Base-by-base conservation (phyloP, 352 stramenopile genomes). In the Porosira glacialis region DNA sequence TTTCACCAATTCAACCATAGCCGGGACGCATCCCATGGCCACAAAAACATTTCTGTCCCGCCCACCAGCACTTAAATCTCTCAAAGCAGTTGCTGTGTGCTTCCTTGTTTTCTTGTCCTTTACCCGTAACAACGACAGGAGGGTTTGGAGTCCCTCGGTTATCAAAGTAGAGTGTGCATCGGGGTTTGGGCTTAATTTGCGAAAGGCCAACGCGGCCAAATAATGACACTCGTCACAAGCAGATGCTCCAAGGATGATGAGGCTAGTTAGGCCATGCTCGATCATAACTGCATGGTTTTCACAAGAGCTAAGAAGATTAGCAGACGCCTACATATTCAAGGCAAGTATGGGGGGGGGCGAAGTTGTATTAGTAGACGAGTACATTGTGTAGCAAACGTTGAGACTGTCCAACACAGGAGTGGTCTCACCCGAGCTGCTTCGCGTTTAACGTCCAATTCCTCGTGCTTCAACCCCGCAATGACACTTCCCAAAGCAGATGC, bases 211-310 rank as follows among this genome's bases (percentile, higher is more conserved):
- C 2, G 94, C 91, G 1, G 93, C 90, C 71, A 97, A 94, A 72
- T 97, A 98, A 74, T 96, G 92, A 60, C 94, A 97, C 77, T 98
- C 94, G 15, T 83, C 52, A 60, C 97, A 95, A 22, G 93, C 74
- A 38, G 85, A 94, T 5, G 94, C 72, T 3, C 91, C 93, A n/a
- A 98, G 82, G 55, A 90, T 84, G 38, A 98, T 89, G 11, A 98
- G 83, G 0, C 93, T 93, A 0, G 86, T 79, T 7, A 98, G 80
- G 0, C 93, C 95, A 52, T 95, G 87, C 4, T 88, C 66, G 59
- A 98, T 94, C 67, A 98, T 93, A 31, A 93, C 85, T 0, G 81
- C 80, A 75, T 98, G 95, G 51, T 96, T 87, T 30, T 95, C 81
- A 62, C 94, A 94, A 33, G 87, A 96, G 27, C 93, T 97, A 31